Evolutionary conservation across 345 rosid species (phyloP), one percentile per base, ranked within the genome.

Genomic region (Syzygium aqueum): DNA sequence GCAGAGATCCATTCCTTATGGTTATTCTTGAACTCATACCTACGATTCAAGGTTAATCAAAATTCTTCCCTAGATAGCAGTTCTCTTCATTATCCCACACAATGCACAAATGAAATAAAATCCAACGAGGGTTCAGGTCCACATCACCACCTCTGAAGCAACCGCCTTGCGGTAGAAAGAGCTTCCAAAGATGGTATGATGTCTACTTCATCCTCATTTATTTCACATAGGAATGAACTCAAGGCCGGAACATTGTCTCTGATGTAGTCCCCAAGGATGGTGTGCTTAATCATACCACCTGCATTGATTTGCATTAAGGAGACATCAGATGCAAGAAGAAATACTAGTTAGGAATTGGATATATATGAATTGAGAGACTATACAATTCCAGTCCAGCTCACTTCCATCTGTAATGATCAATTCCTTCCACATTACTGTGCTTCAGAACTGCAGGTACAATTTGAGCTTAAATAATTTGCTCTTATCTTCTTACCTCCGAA

Each of bases 21-120:
- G 89, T 94, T 92, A 17, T 87, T 94, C 96, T 95, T 97, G 92
- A 97, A 96, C 88, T 96, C 99, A 87, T 89, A 89, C 94, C 98
- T 96, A 86, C 2, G 46, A 56, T 40, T 46, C 50, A 83, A 83
- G 33, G 49, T 67, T 86, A 40, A 77, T 52, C 37, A 33, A 15
- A 33, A 52, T 65, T 52, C 57, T 51, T 86, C 53, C 19, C 19
- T 15, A 67, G 27, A 37, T 2, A 51, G 50, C 3, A 8, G 56
- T 43, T 43, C 43, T 37, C 33, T 53, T 33, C 10, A 46, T 15
- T n/a, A 77, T 40, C 61, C 49, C 52, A 56, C 43, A 83, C 37
- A 43, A 83, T 33, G 49, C 43, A 19, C 82, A 37, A 37, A 43
- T 37, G 49, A 21, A 25, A 52, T 14, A 77, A 67, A 51, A 51